Base-by-base conservation (phyloP, 1,284 basidiomycete genomes). In the Tilletia caries region DNA sequence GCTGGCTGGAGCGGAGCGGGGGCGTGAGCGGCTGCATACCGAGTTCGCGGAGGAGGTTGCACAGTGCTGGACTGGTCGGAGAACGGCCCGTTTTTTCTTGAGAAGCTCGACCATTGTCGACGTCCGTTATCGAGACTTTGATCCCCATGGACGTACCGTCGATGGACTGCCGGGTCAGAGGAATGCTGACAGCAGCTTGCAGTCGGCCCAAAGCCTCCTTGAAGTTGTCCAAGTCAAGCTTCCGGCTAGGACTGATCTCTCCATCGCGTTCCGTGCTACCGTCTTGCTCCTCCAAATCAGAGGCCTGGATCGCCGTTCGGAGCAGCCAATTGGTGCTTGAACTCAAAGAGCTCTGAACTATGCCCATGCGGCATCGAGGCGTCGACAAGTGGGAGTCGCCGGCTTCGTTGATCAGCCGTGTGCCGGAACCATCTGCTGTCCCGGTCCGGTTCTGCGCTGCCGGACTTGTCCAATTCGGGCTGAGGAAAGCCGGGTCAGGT, bases 251-350 rank as follows among this genome's bases (percentile, higher is more conserved):
- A 29, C 10, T 62, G 32, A 8, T 15, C 52, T 54, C 52, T 29
- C 12, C 29, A 23, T 23, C 8, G 3, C 27, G 27, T n/a, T 62
- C 29, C 13, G 18, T 5, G 15, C 4, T 20, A 3, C 10, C 10
- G 32, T 20, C 27, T 13, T 12, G 10, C 1, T 62, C 58, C 5
- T 29, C 18, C 13, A 34, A 3, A n/a, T 34, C 58, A 15, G 58
- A 62, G 6, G 58, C 58, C 34, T 62, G 58, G n/a, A 62, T 62
- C 20, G 58, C 58, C 4, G 58, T 62, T 3, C 58, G 58, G 18
- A 62, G 32, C n/a, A 62, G 29, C 58, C 58, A 62, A n/a, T 33
- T 62, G 10, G 58, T 62, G 32, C 58, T 62, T 20, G 58, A 62
- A 15, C 32, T 62, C 58, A 62, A 18, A 13, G 58, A 33, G n/a